Percentiles rank a stretch among this genome's conserved stretches.
phyloP scores from a whole-genome alignment of 345 rosid genomes.

The Brassica napus region DNA sequence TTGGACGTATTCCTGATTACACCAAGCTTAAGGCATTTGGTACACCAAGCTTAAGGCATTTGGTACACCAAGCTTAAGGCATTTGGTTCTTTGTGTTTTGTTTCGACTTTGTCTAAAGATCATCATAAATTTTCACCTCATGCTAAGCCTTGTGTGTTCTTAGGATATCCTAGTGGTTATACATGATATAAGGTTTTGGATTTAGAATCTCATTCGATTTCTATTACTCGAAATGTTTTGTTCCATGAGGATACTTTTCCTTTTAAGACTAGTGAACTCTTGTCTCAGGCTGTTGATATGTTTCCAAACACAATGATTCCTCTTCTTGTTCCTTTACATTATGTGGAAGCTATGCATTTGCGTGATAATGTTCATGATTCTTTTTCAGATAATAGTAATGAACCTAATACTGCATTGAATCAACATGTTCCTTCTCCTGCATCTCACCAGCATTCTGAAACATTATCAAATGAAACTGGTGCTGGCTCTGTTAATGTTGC shows the following conservation, averaged over 20 bases:
- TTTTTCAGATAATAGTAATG: no score
- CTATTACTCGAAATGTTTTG: not conserved
- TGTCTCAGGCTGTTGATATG: no score
- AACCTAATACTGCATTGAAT: no score
- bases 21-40: not conserved
- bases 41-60: no score
- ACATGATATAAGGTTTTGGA: not conserved
- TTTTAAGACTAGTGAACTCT: no score
- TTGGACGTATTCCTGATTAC: not conserved
- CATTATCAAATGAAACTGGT: no score
- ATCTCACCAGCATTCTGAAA: no score
- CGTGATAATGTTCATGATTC: no score
- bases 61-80: not conserved
- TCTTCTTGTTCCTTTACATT: not conserved
- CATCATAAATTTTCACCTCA: not conserved
- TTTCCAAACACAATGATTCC: not conserved
- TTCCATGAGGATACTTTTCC: not conserved
- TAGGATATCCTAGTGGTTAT: not conserved
- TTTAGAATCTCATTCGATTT: not conserved
- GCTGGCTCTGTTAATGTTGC: no score
- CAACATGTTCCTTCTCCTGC: no score
- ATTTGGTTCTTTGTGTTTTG: not conserved
- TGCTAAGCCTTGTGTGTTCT: not conserved
- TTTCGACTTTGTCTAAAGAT: not conserved
- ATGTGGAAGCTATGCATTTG: not conserved